These are phyloP conservation scores for Discostella stelligeroides DNA, from an alignment of 108 stramenopile genomes.

Conservation along the genomic window DNA sequence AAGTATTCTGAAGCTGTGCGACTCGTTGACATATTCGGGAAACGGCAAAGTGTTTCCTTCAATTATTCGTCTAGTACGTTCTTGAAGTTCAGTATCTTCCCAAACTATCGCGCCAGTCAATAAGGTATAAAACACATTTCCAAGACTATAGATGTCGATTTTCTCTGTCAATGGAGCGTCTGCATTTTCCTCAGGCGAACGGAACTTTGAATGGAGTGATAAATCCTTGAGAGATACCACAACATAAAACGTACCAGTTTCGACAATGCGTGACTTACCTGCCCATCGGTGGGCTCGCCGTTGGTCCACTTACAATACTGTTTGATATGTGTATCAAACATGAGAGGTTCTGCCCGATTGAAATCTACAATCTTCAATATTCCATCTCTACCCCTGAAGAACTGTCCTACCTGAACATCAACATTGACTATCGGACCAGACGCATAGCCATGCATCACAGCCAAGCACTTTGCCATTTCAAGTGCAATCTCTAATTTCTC, in stretches of 20 bases:
- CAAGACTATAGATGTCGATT: constrained; percentile 72
- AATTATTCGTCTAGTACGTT: constrained; percentile 12
- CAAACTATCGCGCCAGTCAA: constrained; percentile 47
- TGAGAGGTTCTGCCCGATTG: constrained; percentile 76
- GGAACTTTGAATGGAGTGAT: constrained; percentile 19
- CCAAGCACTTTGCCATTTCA: constrained; percentile 47
- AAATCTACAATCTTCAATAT: constrained; percentile 80
- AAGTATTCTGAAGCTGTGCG: constrained; percentile 27
- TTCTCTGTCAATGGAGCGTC: constrained; percentile 55
- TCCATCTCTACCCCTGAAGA: constrained; percentile 50
- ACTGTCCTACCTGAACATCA: constrained; percentile 71
- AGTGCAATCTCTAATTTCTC: constrained; percentile 65
- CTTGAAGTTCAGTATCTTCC: neutral
- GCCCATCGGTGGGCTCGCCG: constrained; percentile 40
- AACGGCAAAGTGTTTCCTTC: constrained; percentile 22
- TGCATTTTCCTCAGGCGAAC: constrained; percentile 67
- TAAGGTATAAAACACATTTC: constrained; percentile 68
- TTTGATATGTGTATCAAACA: constrained; percentile 52
- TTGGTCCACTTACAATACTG: constrained; percentile 68
- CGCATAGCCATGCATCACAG: constrained; percentile 66
- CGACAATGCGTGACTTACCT: neutral
- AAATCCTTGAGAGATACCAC: neutral
- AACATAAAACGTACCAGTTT: neutral
- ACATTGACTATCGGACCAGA: constrained; percentile 71
- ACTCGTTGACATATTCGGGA: constrained; percentile 11